phyloP scores from a whole-genome alignment of 805 yeast species.

The Priceomyces medius region DNA sequence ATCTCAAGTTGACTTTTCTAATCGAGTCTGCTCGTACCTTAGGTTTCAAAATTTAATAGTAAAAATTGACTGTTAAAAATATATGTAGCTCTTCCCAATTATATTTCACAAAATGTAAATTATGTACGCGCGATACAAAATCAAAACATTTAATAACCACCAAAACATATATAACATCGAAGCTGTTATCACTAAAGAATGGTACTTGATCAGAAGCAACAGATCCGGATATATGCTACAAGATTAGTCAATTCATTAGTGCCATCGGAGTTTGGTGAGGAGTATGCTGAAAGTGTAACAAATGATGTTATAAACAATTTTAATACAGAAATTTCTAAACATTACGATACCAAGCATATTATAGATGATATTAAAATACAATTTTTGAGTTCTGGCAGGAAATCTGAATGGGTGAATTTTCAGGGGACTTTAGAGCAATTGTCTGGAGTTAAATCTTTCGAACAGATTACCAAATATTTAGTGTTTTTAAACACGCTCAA shows the following conservation, averaged over 20 bases:
- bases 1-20: too few species aligned
- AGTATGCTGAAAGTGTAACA: slow-evolving; percentile 29
- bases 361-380: slow-evolving; percentile 20
- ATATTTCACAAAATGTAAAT: neutral
- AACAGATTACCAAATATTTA: slow-evolving; percentile 36
- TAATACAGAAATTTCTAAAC: slow-evolving; percentile 7
- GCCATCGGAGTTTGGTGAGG: slow-evolving; percentile 38
- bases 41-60: too few species aligned
- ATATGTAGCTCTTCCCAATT: too few species aligned
- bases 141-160: neutral
- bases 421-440: slow-evolving; percentile 30
- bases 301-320: slow-evolving; percentile 22
- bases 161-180: slow-evolving; percentile 2
- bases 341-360: slow-evolving; percentile 17
- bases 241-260: slow-evolving; percentile 36
- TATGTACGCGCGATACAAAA: slow-evolving; percentile 2
- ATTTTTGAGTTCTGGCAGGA: slow-evolving; percentile 26
- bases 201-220: slow-evolving; percentile 32
- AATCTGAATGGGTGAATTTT: slow-evolving; percentile 34
- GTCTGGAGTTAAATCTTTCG: slow-evolving; percentile 23
- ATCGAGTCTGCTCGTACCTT: too few species aligned
- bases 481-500: slow-evolving; percentile 25
- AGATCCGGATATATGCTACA: slow-evolving; percentile 30
- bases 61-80: too few species aligned
- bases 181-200: slow-evolving; percentile 10